Base-by-base conservation (phyloP, 257 asterid genomes). In the Nemophila menziesii region DNA sequence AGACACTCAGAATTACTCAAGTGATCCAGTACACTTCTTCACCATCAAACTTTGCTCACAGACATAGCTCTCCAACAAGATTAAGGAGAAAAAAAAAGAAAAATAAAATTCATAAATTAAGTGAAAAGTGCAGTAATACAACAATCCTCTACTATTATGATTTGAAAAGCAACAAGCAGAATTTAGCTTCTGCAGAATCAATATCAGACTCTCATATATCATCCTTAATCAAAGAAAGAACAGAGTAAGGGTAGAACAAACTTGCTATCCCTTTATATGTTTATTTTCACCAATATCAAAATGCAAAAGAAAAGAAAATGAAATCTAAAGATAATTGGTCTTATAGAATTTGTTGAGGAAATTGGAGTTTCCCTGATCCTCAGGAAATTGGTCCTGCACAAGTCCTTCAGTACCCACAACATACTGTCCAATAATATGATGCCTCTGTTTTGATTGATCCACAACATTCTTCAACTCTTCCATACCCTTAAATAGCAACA, bases 371-470 rank as follows among this genome's bases (percentile, higher is more conserved):
- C 76, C 82, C 39, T 65, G 76, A 23, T 71, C 93, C 71, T 75
- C 64, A 44, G 60, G 12, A 22, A 56, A 77, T 29, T 34, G 36
- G 34, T 70, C 80, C 54, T 75, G 80, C 49, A 44, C 52, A 5
- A 55, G 52, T 8, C 64, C 86, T 23, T 68, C 58, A 34, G 62
- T 67, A 16, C 79, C 70, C 23, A 81, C 46, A 29, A 80, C 75
- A 51, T 84, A 89, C 52, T 84, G 95, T 13, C 97, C 97, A 33
- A 89, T 26, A 42, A 89, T 58, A 67, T 83, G 97, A 65, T 89
- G 97, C 60, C 97, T 72, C 68, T 89, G 97, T 74, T 89, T 89
- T 33, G 97, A 49, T 12, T 83, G 95, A 56, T 83, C 86, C 71
- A 87, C 93, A 8, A 84, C 34, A 58, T 70, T 78, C 51, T 58